These are phyloP conservation scores for Metarhizium anisopliae DNA, from an alignment of 2,329 filamentous ascomycete genomes.

Conservation along the genomic window DNA sequence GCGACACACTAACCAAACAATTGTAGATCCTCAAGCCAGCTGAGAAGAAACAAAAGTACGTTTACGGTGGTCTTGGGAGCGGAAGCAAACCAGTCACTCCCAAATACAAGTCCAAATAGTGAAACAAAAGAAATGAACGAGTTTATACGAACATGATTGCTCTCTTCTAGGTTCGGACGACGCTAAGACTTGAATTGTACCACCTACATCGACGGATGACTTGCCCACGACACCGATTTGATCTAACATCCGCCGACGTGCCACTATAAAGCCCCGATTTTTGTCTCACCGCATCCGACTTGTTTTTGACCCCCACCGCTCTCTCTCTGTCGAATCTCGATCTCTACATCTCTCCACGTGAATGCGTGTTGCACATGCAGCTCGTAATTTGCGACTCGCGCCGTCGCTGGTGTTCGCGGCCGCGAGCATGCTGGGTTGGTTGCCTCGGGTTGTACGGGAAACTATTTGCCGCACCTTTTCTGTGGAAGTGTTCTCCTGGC, in stretches of 20 bases:
- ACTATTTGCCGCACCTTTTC: constrained; percentile 2
- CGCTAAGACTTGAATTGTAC: constrained; percentile 51
- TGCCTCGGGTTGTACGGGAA: constrained; percentile 14
- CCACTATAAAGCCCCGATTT: neutral
- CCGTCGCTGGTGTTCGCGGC: constrained; percentile 17
- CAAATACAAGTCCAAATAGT: constrained; percentile 15
- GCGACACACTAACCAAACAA: neutral
- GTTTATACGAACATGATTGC: constrained; percentile 53
- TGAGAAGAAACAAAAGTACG: constrained; percentile 99
- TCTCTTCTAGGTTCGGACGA: constrained; percentile 88
- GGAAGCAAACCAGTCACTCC: constrained; percentile 17
- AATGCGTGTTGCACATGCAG: neutral
- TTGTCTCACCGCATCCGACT: constrained; percentile 5
- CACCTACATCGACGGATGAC: constrained; percentile 12
- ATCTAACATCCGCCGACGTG: neutral
- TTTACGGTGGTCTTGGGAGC: constrained; percentile 64
- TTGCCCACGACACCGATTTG: constrained; percentile 6
- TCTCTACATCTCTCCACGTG: constrained; percentile 16
- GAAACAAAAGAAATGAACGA: constrained; percentile 5
- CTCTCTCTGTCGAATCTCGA: constrained; percentile 16
- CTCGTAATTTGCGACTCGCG: constrained; percentile 12
- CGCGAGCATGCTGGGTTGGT: constrained; percentile 18
- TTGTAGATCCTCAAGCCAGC: constrained; percentile 91
- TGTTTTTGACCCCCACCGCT: constrained; percentile 6
- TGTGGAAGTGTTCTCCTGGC: constrained; percentile 4